Evolutionary conservation across 805 yeast species (phyloP).

Genomic region (Maudiozyma barnettii): DNA sequence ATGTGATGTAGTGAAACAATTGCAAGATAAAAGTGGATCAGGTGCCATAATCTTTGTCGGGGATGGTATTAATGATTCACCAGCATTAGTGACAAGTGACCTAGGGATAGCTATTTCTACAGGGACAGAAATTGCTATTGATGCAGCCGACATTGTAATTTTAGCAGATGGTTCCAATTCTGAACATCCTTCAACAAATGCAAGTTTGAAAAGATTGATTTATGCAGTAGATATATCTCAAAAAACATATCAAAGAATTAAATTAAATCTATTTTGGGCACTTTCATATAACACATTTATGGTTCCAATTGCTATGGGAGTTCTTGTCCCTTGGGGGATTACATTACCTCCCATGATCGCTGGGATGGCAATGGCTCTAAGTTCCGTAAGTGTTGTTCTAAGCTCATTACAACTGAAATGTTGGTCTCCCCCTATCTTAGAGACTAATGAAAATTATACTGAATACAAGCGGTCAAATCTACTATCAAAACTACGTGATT

Average conservation of each 20-base stretch:
- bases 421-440: constrained; percentile 39
- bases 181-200: constrained; percentile 9
- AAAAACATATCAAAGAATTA: constrained; percentile 63
- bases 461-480: neutral
- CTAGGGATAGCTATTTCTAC: constrained; percentile 86
- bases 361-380: constrained; percentile 85
- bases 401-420: constrained; percentile 64
- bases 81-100: constrained; percentile 83
- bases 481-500: neutral
- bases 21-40: constrained; percentile 35
- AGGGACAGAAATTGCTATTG: constrained; percentile 93
- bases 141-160: constrained; percentile 89
- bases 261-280: constrained; percentile 81
- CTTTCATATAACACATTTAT: constrained; percentile 71
- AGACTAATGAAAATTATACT: neutral
- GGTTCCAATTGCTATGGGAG: constrained; percentile 92
- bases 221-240: constrained; percentile 60
- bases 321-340: constrained; percentile 68
- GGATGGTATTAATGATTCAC: constrained; percentile 97
- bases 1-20: constrained; percentile 49
- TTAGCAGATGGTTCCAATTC: constrained; percentile 33
- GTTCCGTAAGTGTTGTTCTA: constrained; percentile 80
- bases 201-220: constrained; percentile 39
- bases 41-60: constrained; percentile 78
- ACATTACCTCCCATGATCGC: constrained; percentile 83